Conservation (phyloP, 2,329 filamentous ascomycete species). For the Apiospora koreana region DNA sequence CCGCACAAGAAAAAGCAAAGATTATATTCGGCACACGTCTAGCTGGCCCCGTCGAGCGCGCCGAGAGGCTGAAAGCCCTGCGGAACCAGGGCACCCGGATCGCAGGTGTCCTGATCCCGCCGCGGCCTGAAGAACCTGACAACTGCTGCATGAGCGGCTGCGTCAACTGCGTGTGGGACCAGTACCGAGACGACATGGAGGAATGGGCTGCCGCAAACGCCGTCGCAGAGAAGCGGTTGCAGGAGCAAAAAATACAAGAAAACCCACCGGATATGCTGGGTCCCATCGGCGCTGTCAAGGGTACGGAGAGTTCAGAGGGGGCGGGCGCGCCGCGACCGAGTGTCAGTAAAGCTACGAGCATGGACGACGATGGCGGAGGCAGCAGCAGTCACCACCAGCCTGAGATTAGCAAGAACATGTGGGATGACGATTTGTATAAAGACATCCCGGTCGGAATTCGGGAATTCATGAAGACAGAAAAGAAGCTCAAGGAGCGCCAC, state of each 20-base stretch:
- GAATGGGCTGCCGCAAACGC: conserved; percentile 72
- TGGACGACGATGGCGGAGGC: conserved; percentile 81
- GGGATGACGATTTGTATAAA: conserved; percentile 71
- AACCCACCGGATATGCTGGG: neutral
- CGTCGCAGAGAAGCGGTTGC: conserved; percentile 61
- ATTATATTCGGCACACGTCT: conserved; percentile 83
- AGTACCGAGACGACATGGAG: conserved; percentile 88
- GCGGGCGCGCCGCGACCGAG: conserved; percentile 34
- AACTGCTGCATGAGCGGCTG: conserved; percentile 99
- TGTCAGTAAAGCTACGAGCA: conserved; percentile 50
- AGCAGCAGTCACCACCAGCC: conserved; percentile 54
- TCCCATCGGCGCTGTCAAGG: conserved; percentile 16
- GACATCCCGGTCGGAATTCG: conserved; percentile 88
- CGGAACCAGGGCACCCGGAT: conserved; percentile 63
- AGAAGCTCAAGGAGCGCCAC: conserved; percentile 73
- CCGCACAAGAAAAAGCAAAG: conserved; percentile 55
- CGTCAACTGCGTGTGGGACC: conserved; percentile 96
- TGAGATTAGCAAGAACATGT: conserved; percentile 52
- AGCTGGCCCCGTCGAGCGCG: conserved; percentile 70
- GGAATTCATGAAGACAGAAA: conserved; percentile 98
- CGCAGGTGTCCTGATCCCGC: conserved; percentile 81
- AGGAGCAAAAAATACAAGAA: conserved; percentile 24
- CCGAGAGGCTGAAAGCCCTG: conserved; percentile 59
- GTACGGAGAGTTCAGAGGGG: conserved; percentile 22
- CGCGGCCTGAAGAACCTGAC: conserved; percentile 84